Base-by-base conservation (phyloP, 83 land plant species). In the Isoetes engelmannii region DNA sequence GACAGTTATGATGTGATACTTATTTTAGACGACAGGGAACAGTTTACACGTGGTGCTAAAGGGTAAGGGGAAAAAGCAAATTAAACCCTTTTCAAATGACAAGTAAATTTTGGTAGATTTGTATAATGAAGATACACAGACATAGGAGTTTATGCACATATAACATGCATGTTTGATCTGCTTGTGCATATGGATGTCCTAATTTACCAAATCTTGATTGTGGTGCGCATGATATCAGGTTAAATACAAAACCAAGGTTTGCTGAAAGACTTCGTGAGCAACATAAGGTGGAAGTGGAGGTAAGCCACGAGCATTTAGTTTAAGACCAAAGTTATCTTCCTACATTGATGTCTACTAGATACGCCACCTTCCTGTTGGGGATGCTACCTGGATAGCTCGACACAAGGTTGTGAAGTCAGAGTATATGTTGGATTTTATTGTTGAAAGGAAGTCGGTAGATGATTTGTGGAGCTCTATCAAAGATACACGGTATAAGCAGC, bases 381-480 rank as follows among this genome's bases (percentile, higher is more conserved):
- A 93, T 81, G 92, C 85, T 58, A 77, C 82, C 13, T 93, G 98
- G 98, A 81, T 90, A 71, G 98, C 90, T 53, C 86, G 87, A 45
- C 84, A 93, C 69, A 90, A 79, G 62, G 42, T 72, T 37, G 57
- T 46, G 47, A 68, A 67, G 7, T 64, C 68, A 47, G 98, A 93
- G 66, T 90, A 85, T 83, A 92, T 93, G 51, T 85, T 93, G 66
- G 98, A 93, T 67, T 93, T 93, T 57, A 84, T 93, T 66, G 86
- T 93, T 59, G 98, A 93, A 70, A 87, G 98, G 64, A 93, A 93
- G 79, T 79, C 78, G 8, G 92, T 93, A 8, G 88, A 85, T 79
- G 98, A 93, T 63, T 81, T 93, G 28, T 76, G 87, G 74, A 19
- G 28, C 46, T 93, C 98, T 48, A 93, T 93, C 63, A 84, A 79